Evolutionary conservation across 192 early-diverging fungal species (phyloP).

Genomic region (Linnemannia elongata): DNA sequence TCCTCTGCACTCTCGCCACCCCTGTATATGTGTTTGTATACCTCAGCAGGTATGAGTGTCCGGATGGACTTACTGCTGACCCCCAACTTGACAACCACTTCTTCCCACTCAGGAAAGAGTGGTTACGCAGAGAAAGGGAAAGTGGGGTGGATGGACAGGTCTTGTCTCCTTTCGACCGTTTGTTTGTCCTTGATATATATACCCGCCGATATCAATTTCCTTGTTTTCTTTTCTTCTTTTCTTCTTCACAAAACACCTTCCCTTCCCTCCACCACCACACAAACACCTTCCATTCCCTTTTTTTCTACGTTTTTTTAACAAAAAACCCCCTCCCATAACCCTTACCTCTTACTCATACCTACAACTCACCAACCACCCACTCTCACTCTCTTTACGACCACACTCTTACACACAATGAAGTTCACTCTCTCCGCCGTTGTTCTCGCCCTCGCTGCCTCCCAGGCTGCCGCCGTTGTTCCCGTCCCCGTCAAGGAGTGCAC

Average conservation of each 20-base stretch:
- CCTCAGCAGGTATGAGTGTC: neutral
- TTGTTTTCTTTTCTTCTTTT: neutral
- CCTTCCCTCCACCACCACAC: neutral
- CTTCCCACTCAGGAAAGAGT: neutral
- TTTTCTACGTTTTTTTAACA: slow-evolving; percentile 32
- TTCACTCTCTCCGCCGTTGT: slow-evolving; percentile 40
- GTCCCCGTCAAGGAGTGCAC: slow-evolving; percentile 44
- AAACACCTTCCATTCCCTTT: slow-evolving; percentile 5
- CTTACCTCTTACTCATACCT: neutral
- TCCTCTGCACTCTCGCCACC: neutral
- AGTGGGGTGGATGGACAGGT: neutral
- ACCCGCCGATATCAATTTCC: neutral
- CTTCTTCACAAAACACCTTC: neutral
- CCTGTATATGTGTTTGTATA: neutral
- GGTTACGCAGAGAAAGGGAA: neutral
- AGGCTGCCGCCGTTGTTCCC: slow-evolving; percentile 41
- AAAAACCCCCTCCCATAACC: slow-evolving; percentile 13
- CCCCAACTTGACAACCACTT: neutral
- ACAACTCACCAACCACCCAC: neutral
- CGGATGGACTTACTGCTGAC: neutral
- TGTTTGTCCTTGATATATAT: neutral
- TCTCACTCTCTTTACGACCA: neutral
- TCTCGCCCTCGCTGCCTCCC: slow-evolving; percentile 48
- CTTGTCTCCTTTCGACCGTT: neutral
- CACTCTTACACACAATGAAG: slow-evolving; percentile 37